These are phyloP conservation scores for Penicillium alfredii DNA, from an alignment of 495 filamentous ascomycete genomes.

Conservation along the genomic window DNA sequence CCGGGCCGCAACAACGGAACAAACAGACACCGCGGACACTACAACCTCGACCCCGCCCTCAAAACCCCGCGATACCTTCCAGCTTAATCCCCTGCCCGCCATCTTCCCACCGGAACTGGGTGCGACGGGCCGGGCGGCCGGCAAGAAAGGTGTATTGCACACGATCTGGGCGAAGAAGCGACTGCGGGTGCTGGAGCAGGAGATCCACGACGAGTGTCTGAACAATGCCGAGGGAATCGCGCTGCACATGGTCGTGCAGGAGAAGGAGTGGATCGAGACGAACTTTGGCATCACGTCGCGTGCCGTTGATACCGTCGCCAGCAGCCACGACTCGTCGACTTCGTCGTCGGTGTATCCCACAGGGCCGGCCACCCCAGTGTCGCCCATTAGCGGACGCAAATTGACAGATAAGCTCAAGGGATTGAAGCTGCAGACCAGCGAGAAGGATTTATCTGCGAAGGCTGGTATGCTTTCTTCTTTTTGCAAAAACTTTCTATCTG, in stretches of 20 bases:
- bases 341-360: constrained; percentile 21
- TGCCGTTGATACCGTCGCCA: constrained; percentile 7
- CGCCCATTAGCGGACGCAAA: constrained; percentile 54
- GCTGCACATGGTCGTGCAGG: constrained; percentile 71
- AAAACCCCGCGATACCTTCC: constrained; percentile 25
- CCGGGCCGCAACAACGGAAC: constrained; percentile 17
- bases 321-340: constrained; percentile 12
- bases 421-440: constrained; percentile 66
- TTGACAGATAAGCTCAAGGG: constrained; percentile 71
- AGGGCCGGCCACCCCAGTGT: constrained; percentile 49
- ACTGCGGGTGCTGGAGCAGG: constrained; percentile 61
- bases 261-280: constrained; percentile 74
- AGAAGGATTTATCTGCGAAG: constrained; percentile 48
- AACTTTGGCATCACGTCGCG: constrained; percentile 60
- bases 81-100: constrained; percentile 69
- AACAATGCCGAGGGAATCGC: constrained; percentile 71
- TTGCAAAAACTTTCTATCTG: background rate
- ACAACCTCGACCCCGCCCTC: constrained; percentile 1
- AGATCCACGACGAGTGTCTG: constrained; percentile 58
- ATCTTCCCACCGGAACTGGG: constrained; percentile 72
- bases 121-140: constrained; percentile 54
- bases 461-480: constrained; percentile 33
- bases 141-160: constrained; percentile 73
- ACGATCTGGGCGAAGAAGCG: constrained; percentile 78
- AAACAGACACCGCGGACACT: constrained; percentile 7